Base-by-base conservation (phyloP, 495 filamentous ascomycete species). In the Aspergillus steynii region DNA sequence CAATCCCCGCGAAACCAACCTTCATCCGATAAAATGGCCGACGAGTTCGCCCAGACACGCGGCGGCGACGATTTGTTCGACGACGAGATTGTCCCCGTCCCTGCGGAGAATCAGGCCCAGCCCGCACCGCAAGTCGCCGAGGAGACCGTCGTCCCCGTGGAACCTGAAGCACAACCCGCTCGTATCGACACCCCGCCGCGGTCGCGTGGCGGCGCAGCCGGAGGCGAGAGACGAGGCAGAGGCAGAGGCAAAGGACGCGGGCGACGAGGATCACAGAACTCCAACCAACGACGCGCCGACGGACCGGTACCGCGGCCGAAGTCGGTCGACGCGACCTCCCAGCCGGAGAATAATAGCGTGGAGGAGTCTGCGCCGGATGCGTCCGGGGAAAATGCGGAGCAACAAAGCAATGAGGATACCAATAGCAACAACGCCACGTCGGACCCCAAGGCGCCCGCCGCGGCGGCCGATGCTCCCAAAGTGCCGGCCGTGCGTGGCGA, bases 51-150 rank as follows among this genome's bases (percentile, higher is more conserved):
- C 20, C 88, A 90, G 65, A 88, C 88, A 0, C 79, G 87, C 31
- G 80, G 79, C 10, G 82, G 81, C 15, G 88, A 91, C 62, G 87
- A 90, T 69, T 72, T 90, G 15, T 90, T 90, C 65, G 85, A 88
- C 63, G 88, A 91, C 66, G 88, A 90, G 65, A 88, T 90, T 63
- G 85, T 85, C 37, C 88, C 88, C 4, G 74, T 88, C 31, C 56
- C 81, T 2, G 69, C 69, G 3, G 73, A 75, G 56, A 64, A 77
- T 45, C 71, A 78, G 45, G 55, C 56, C 4, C 73, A 70, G 42
- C 65, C 66, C 1, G 70, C 74, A 45, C 59, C 58, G 27, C 66
- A 66, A 28, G 42, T 56, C n/a, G 49, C 27, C 15, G 56, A 68
- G 27, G 63, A 66, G 50, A 53, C 29, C 32, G 55, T 65, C n/a